Conservation (phyloP, 1,284 basidiomycete species). For the Cryptococcus amylolentus region DNA sequence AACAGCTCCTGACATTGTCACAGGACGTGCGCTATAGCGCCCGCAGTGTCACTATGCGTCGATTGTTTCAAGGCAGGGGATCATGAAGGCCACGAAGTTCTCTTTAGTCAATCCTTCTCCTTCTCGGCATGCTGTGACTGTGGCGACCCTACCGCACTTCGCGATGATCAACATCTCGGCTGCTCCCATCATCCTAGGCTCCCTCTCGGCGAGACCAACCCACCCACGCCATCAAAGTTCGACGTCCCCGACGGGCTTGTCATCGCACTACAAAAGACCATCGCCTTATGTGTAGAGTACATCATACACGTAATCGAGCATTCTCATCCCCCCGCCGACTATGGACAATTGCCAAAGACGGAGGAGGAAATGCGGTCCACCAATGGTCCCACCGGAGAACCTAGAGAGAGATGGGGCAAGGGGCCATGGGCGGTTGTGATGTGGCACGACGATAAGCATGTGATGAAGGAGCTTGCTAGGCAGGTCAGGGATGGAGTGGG, state of each 20-base stretch:
- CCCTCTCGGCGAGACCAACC: slow-evolving; percentile 27
- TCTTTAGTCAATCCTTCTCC: slow-evolving; percentile 85
- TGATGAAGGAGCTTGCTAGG: slow-evolving; percentile 81
- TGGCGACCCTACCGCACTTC: slow-evolving; percentile 84
- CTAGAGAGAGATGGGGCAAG: slow-evolving; percentile 47
- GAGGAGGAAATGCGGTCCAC: slow-evolving; percentile 55
- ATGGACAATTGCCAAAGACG: slow-evolving; percentile 57
- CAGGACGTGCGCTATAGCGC: slow-evolving; percentile 84
- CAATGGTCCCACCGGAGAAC: slow-evolving; percentile 27
- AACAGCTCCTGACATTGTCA: neutral
- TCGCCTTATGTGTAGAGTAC: slow-evolving; percentile 76
- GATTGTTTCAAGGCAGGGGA: slow-evolving; percentile 80
- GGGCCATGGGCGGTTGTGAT: slow-evolving; percentile 81
- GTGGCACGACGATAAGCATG: slow-evolving; percentile 99
- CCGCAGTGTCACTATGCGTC: slow-evolving; percentile 81
- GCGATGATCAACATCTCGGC: slow-evolving; percentile 53
- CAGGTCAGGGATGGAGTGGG: slow-evolving; percentile 66
- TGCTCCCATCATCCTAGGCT: slow-evolving; percentile 67
- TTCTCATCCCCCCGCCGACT: slow-evolving; percentile 70
- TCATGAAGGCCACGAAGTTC: slow-evolving; percentile 80
- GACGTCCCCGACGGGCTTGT: slow-evolving; percentile 58
- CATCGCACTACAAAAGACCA: slow-evolving; percentile 66
- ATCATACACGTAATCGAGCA: slow-evolving; percentile 79
- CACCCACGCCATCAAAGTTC: slow-evolving; percentile 26
- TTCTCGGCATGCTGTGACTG: slow-evolving; percentile 91